These are phyloP conservation scores for Blastomyces percursus DNA, from an alignment of 2,329 filamentous ascomycete species.

Conservation along the genomic window DNA sequence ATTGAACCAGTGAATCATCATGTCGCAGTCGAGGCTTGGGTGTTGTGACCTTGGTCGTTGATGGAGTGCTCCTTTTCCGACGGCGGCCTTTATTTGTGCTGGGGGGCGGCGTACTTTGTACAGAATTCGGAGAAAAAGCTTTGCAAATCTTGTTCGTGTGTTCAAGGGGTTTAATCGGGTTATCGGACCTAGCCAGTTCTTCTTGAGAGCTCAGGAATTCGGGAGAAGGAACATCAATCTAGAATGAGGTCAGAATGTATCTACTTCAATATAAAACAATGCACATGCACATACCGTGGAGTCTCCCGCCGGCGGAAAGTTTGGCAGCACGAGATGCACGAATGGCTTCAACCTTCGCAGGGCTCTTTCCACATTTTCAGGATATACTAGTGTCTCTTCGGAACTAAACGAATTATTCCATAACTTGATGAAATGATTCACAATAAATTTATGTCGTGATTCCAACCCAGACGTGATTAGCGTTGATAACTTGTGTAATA, in stretches of 20 bases:
- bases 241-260: slow-evolving; percentile 6
- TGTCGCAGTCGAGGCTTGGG: slow-evolving; percentile 54
- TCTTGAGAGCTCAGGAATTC: slow-evolving; percentile 40
- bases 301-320: slow-evolving; percentile 31
- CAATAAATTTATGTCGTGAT: slow-evolving; percentile 41
- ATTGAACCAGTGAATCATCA: slow-evolving; percentile 72
- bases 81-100: not conserved
- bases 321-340: slow-evolving; percentile 42
- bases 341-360: slow-evolving; percentile 51
- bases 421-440: slow-evolving; percentile 43
- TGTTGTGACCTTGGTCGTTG: slow-evolving; percentile 21
- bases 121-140: slow-evolving; percentile 1
- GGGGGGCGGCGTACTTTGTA: not conserved
- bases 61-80: slow-evolving; percentile 19
- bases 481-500: slow-evolving; percentile 42
- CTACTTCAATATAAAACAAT: not conserved
- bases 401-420: slow-evolving; percentile 65
- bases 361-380: slow-evolving; percentile 50
- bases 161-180: not conserved
- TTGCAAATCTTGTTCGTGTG: slow-evolving; percentile 1
- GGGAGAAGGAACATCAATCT: slow-evolving; percentile 13
- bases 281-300: slow-evolving; percentile 21
- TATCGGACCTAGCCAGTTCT: slow-evolving; percentile 31
- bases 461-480: slow-evolving; percentile 44
- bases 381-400: slow-evolving; percentile 51